phyloP scores from a whole-genome alignment of 192 early-diverging fungal genomes.

The Backusella mclennaniae region DNA sequence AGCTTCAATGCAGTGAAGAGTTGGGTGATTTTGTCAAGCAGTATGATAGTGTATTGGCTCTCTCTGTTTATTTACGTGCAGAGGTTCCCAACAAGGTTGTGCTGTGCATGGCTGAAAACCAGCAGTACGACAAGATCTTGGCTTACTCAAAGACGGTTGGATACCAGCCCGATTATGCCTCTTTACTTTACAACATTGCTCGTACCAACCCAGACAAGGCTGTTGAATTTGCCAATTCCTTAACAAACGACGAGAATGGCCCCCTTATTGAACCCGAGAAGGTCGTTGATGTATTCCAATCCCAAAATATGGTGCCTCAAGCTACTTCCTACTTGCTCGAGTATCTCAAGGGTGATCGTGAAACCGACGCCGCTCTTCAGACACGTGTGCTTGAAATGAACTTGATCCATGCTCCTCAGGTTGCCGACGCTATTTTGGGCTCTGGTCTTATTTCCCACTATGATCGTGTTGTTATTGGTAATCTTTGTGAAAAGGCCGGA shows the following conservation, averaged over 20 bases:
- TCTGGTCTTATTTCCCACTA: constrained; percentile 97
- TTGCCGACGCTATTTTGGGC: constrained; percentile 98
- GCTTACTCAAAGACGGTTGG: constrained; percentile 93
- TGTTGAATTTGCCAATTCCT: constrained; percentile 84
- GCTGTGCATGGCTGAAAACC: constrained; percentile 93
- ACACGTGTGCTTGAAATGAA: constrained; percentile 98
- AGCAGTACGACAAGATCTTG: constrained; percentile 95
- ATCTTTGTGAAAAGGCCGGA: constrained; percentile 98
- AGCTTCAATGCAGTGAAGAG: constrained; percentile 97
- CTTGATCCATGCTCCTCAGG: constrained; percentile 93
- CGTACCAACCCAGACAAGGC: constrained; percentile 92
- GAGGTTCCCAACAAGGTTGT: constrained; percentile 94
- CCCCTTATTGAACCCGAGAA: constrained; percentile 85
- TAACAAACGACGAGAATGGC: constrained; percentile 81
- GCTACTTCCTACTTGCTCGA: constrained; percentile 96
- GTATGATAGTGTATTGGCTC: constrained; percentile 82
- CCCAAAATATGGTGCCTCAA: constrained; percentile 93
- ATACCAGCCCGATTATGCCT: constrained; percentile 91
- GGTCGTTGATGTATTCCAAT: constrained; percentile 90
- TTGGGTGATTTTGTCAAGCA: constrained; percentile 96
- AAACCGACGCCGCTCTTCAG: constrained; percentile 90
- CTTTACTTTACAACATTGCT: constrained; percentile 88
- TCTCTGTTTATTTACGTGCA: constrained; percentile 95
- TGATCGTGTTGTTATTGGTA: constrained; percentile 87
- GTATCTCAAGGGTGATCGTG: constrained; percentile 90